Evolutionary conservation across 805 yeast genomes (phyloP).

Genomic region (Zygoascus biomembranicola): DNA sequence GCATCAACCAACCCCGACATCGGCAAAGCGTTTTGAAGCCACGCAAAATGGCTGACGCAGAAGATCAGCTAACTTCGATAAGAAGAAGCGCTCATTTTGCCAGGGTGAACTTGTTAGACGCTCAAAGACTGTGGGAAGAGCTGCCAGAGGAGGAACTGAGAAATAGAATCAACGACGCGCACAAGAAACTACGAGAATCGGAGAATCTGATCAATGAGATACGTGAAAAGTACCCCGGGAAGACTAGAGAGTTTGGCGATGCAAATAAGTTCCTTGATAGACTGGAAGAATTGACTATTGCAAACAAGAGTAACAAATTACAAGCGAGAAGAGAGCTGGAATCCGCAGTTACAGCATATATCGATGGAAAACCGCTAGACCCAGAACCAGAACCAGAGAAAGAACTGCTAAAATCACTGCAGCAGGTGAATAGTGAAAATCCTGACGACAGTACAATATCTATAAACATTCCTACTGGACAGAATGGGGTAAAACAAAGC

Average conservation of each 20-base stretch:
- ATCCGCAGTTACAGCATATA: background rate
- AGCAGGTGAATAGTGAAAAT: background rate
- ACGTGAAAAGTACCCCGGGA: background rate
- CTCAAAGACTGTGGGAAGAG: background rate
- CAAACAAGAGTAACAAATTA: background rate
- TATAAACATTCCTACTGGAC: background rate
- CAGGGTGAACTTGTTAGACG: background rate
- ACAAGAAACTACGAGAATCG: background rate
- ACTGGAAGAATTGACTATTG: background rate
- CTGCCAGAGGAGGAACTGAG: background rate
- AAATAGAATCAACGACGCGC: background rate
- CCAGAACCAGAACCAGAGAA: background rate
- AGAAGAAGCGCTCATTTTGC: background rate
- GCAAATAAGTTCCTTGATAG: background rate
- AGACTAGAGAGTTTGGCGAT: background rate
- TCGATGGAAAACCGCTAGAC: background rate
- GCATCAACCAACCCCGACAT: too few species aligned
- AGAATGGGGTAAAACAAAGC: background rate
- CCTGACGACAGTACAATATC: background rate
- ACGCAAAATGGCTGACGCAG: background rate
- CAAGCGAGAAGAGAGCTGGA: background rate
- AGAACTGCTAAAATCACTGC: background rate
- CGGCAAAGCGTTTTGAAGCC: too few species aligned
- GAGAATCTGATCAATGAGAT: background rate
- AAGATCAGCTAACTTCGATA: background rate